A percentile compares a stretch with the other conserved stretches of the same genome.
These are phyloP conservation scores for Teratosphaeria epicoccoides DNA, from an alignment of 2,329 filamentous ascomycete species.

Conservation along the genomic window DNA sequence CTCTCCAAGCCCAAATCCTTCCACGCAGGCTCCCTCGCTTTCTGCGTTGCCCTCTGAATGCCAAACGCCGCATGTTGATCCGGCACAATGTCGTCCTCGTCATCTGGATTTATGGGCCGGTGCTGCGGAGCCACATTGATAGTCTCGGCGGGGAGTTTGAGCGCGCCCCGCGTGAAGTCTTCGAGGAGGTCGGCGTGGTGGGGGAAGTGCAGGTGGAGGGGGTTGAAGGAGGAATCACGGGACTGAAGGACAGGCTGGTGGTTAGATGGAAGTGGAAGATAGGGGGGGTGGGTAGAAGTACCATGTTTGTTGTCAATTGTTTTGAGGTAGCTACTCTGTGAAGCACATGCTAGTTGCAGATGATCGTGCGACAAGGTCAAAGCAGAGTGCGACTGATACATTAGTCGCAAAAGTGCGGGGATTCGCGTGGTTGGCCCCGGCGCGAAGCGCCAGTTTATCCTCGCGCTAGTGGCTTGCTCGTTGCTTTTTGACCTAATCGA, in stretches of 20 bases:
- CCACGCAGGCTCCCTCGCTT: conserved; percentile 61
- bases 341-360: no score
- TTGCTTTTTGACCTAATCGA: no score
- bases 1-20: conserved; percentile 64
- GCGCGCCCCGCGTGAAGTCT: conserved; percentile 32
- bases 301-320: not conserved
- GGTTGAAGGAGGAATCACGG: conserved; percentile 66
- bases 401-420: not conserved
- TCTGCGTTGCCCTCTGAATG: conserved; percentile 69
- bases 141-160: conserved; percentile 48
- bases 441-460: no score
- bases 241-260: conserved; percentile 31
- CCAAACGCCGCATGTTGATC: conserved; percentile 83
- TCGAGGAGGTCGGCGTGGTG: conserved; percentile 71
- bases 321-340: no score
- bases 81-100: conserved; percentile 79
- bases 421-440: no score
- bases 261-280: not conserved
- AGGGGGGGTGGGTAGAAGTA: not conserved
- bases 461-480: not conserved
- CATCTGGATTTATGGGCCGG: conserved; percentile 75
- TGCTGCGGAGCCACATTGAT: conserved; percentile 72
- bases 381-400: no score
- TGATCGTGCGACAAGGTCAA: no score
- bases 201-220: conserved; percentile 62